These are phyloP conservation scores for Penicillium odoratum DNA, from an alignment of 495 filamentous ascomycete species.

Conservation along the genomic window DNA sequence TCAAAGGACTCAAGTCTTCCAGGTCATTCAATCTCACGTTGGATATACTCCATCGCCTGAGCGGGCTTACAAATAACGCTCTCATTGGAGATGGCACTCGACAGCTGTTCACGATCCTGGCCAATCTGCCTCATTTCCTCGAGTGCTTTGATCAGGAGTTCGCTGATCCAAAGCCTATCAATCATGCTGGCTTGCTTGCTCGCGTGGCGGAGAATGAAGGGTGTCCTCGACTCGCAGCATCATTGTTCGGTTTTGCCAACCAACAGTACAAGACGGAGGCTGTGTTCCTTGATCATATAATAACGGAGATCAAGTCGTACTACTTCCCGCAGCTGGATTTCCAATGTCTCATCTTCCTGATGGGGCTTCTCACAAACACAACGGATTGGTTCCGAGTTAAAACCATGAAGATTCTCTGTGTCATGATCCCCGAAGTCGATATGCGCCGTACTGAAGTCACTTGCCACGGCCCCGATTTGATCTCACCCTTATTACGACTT, in stretches of 20 bases:
- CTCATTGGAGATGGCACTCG: constrained; percentile 80
- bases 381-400: constrained; percentile 86
- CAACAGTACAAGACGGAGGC: constrained; percentile 66
- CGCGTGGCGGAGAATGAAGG: constrained; percentile 68
- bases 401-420: constrained; percentile 85
- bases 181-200: constrained; percentile 67
- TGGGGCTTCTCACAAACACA: constrained; percentile 88
- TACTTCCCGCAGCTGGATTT: constrained; percentile 86
- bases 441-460: constrained; percentile 91
- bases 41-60: constrained; percentile 73
- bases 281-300: constrained; percentile 75
- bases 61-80: constrained; percentile 73
- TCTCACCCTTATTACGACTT: constrained; percentile 86
- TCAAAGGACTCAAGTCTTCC: constrained; percentile 91
- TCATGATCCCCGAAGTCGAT: constrained; percentile 86
- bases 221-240: constrained; percentile 46
- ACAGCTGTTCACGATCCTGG: constrained; percentile 79
- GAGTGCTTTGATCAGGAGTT: constrained; percentile 68
- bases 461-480: constrained; percentile 88
- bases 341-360: constrained; percentile 80
- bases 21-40: constrained; percentile 74
- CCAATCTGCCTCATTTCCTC: constrained; percentile 87
- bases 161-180: constrained; percentile 53
- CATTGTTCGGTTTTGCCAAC: constrained; percentile 68
- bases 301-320: constrained; percentile 71